These are phyloP conservation scores for Ganoderma leucocontextum DNA, from an alignment of 1,284 basidiomycete species.

Conservation along the genomic window DNA sequence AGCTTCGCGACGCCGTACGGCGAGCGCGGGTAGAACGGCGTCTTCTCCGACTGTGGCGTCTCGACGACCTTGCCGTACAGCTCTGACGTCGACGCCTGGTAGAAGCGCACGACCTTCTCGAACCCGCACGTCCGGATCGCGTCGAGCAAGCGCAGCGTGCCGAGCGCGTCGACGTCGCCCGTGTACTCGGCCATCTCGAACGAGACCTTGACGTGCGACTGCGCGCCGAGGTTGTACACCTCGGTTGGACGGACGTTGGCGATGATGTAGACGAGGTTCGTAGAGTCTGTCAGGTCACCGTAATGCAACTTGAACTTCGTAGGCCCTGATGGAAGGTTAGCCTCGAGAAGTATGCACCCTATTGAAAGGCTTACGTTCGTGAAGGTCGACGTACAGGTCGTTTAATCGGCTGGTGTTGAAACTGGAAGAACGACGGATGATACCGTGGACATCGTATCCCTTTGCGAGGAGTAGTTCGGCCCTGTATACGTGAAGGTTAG, in stretches of 20 bases:
- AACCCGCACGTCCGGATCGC: conserved; percentile 93
- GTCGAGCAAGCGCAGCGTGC: conserved; percentile 90
- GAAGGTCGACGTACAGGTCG: conserved; percentile 88
- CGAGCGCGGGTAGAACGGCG: conserved; percentile 92
- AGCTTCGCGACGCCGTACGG: conserved; percentile 94
- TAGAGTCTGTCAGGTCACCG: conserved; percentile 91
- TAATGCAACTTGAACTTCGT: conserved; percentile 90
- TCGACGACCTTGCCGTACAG: conserved; percentile 93
- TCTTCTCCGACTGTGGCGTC: conserved; percentile 90
- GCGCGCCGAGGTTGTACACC: conserved; percentile 96
- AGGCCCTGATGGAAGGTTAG: conserved; percentile 55
- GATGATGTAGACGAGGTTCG: conserved; percentile 93
- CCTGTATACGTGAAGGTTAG: conserved; percentile 46
- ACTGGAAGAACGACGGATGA: conserved; percentile 92
- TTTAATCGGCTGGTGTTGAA: conserved; percentile 94
- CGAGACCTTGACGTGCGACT: conserved; percentile 95
- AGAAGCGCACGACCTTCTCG: conserved; percentile 87
- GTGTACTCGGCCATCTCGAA: conserved; percentile 98
- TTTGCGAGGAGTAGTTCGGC: conserved; percentile 86
- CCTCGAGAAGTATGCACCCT: conserved; percentile 3
- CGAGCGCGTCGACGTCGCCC: conserved; percentile 90
- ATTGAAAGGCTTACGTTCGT: conserved; percentile 53
- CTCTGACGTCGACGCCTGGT: conserved; percentile 94
- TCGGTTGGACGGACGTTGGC: conserved; percentile 91
- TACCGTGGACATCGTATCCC: conserved; percentile 92